These are phyloP conservation scores for Albatrellus ellisii DNA, from an alignment of 768 basidiomycete genomes.

Conservation along the genomic window DNA sequence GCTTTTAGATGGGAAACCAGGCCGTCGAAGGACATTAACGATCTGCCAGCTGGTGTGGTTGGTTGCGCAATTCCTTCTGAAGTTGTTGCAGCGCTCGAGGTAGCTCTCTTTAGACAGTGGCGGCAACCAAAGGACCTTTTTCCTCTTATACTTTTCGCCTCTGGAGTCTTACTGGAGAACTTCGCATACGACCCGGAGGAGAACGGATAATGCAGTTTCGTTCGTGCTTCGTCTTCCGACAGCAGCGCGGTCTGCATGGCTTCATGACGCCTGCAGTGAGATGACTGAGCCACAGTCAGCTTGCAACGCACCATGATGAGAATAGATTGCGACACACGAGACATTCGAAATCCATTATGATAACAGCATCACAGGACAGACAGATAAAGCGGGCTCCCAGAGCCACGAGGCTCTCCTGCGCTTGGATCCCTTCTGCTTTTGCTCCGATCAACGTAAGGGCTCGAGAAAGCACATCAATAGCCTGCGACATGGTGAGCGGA, in stretches of 20 bases:
- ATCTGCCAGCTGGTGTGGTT: neutral
- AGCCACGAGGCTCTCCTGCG: neutral
- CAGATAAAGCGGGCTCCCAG: conserved; percentile 5
- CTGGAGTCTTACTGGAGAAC: neutral
- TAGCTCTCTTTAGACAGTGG: conserved; percentile 5
- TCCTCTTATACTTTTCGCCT: conserved; percentile 3
- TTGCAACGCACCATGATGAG: neutral
- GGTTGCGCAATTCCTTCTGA: neutral
- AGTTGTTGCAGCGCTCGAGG: neutral
- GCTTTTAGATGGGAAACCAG: conserved; percentile 48
- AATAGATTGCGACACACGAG: conserved; percentile 2
- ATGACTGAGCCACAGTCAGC: neutral
- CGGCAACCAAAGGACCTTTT: conserved; percentile 12
- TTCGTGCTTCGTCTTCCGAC: neutral
- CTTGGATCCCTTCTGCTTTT: conserved; percentile 1
- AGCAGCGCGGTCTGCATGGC: conserved; percentile 3
- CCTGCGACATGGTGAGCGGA: conserved; percentile 3
- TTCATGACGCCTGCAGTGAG: conserved; percentile 10
- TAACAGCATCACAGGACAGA: conserved; percentile 6
- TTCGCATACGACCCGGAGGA: conserved; percentile 2
- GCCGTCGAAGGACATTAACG: conserved; percentile 36
- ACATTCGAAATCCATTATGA: conserved; percentile 10
- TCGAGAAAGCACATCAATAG: conserved; percentile 6
- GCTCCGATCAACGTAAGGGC: neutral
- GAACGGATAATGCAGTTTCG: neutral